A percentile compares a stretch with the other conserved stretches of the same genome.
Evolutionary conservation across 192 early-diverging fungal genomes (phyloP).

Genomic region (Haplosporangium gracile): DNA sequence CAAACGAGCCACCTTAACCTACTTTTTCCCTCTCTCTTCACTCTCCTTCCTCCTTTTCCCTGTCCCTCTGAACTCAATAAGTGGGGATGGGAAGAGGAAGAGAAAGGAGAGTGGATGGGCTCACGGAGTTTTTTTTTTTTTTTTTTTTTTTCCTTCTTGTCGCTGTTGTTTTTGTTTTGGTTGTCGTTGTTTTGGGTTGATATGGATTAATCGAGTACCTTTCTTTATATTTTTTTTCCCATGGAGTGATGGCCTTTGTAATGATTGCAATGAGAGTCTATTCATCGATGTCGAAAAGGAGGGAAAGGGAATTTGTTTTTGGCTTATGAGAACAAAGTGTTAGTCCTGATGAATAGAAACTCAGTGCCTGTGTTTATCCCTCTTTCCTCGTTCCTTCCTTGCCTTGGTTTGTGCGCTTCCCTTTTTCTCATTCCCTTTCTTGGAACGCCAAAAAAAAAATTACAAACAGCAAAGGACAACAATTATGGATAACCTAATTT

Average conservation of each 20-base stretch:
- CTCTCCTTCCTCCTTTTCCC: no score
- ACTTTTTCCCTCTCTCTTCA: no score
- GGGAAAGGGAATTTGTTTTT: no score
- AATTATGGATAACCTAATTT: not conserved
- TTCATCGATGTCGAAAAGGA: no score
- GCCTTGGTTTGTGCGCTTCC: not conserved
- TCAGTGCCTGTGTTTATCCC: no score
- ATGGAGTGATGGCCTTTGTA: no score
- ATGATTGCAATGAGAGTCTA: no score
- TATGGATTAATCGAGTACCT: not conserved
- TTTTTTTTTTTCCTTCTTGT: not conserved
- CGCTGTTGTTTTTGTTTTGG: not conserved
- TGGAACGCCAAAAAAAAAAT: not conserved
- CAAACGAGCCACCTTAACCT: no score
- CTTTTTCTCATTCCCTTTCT: not conserved
- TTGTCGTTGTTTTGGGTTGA: not conserved
- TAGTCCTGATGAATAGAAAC: no score
- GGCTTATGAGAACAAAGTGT: no score
- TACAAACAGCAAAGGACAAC: not conserved
- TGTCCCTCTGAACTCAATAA: not conserved
- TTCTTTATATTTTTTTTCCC: not conserved
- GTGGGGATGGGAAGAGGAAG: not conserved
- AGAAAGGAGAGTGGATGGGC: not conserved
- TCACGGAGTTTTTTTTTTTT: not conserved
- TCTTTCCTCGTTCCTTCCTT: no score